Evolutionary conservation across 2,329 filamentous ascomycete species (phyloP), one percentile per base, ranked within the genome.

Genomic region (Fusarium algeriense): DNA sequence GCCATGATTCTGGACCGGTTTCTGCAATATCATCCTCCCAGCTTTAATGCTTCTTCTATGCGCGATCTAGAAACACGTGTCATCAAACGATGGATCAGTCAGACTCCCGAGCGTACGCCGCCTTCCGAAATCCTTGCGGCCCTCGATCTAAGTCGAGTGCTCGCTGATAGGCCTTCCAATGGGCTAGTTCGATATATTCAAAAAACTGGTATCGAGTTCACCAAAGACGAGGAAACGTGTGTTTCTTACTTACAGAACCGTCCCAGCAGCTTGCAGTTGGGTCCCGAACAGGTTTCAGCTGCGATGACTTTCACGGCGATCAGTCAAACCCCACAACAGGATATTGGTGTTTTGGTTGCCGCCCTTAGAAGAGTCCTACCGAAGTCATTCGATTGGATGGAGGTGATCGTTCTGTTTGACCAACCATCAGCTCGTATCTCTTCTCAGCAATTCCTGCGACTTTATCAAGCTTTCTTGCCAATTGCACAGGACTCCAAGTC

Each of bases 1-100:
- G 92, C 93, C 52, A 85, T 91, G 64, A 91, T 97, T 64, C 86
- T 98, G 80, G 93, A 97, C 80, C 92, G 93, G 74, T 92, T 97
- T 75, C 90, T 97, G 59, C 91, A 96, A 80, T 91, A 95, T 75
- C 94, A 95, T 55, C 94, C 94, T 34, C 93, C 92, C 30, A 94
- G 92, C 80, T 97, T 97, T 84, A 93, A 92, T 76, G 90, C 94
- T 59, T 87, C 91, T 57, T 91, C 89, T 62, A 90, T 92, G 77
- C 86, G 91, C 70, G 92, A 94, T 77, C 86, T 93, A 17, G 86
- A 87, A 62, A 86, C 89, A 77, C 92, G 90, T 70, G 86, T 91
- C 62, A 87, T 87, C 75, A 86, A 91, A 61, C 89, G 93, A 74
- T 97, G 93, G 80, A 85, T 89, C 45, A 86, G 85, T 62, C 82